Conservation (phyloP, 1,284 basidiomycete species). For the Baeospora myosura region DNA sequence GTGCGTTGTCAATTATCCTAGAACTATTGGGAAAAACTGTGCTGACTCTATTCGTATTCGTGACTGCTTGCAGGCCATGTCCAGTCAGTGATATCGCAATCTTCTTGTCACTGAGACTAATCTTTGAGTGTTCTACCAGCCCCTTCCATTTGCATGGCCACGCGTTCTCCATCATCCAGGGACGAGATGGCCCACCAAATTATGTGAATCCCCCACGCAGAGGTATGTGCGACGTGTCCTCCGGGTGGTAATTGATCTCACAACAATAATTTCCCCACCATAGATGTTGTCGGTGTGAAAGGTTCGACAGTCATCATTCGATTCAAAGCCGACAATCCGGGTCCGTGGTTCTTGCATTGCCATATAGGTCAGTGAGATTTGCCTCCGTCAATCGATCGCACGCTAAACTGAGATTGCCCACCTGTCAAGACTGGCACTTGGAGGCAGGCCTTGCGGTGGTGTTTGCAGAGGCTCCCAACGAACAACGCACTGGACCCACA, state of each 20-base stretch:
- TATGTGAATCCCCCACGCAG: slow-evolving; percentile 16
- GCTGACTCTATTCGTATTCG: neutral
- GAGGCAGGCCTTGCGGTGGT: slow-evolving; percentile 29
- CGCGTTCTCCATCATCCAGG: slow-evolving; percentile 12
- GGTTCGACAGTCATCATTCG: slow-evolving; percentile 12
- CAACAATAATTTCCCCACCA: neutral
- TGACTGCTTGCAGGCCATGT: neutral
- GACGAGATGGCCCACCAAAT: slow-evolving; percentile 10
- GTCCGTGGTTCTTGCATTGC: slow-evolving; percentile 15
- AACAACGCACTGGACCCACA: slow-evolving; percentile 7
- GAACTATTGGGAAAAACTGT: too few species aligned
- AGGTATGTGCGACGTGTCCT: slow-evolving; percentile 3
- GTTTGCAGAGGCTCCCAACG: slow-evolving; percentile 25
- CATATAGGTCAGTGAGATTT: slow-evolving; percentile 10
- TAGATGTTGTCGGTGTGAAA: slow-evolving; percentile 12
- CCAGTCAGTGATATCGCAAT: neutral
- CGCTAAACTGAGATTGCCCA: too few species aligned
- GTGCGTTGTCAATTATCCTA: too few species aligned
- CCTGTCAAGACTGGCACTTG: slow-evolving; percentile 13
- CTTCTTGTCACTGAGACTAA: neutral
- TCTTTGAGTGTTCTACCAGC: neutral
- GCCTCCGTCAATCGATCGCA: too few species aligned
- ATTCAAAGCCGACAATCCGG: slow-evolving; percentile 16
- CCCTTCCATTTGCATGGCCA: slow-evolving; percentile 18
- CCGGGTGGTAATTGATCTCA: neutral